Evolutionary conservation across 345 rosid genomes (phyloP), one percentile per base, ranked within the genome.

Genomic region (Populus deltoides): DNA sequence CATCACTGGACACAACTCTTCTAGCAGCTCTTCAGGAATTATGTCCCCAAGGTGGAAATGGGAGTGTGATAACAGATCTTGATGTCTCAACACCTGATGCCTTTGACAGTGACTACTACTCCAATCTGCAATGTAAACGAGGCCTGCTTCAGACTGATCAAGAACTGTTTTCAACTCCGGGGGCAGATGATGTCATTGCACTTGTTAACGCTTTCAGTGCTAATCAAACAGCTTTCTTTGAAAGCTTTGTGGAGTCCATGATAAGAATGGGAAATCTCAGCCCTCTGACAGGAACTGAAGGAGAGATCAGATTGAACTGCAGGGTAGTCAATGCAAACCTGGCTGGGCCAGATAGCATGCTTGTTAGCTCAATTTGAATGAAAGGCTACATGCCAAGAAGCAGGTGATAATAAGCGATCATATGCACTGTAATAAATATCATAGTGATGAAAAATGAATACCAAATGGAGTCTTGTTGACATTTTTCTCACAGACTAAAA

Each of bases 101-200:
- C 0, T 92, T 92, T 31, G 92, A 92, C 77, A 85, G 55, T 3
- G 74, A 77, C 41, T 92, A 92, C 78, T 92, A 84, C 83, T 47
- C 86, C 0, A 90, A 90, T 68, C 92, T 92, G 38, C 81, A 71
- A 61, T 29, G 6, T 4, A 27, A 79, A 15, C 39, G 72, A 25
- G 96, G 96, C 17, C 85, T 92, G 38, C 89, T 92, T 24, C 92
- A 82, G 78, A 86, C 81, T 33, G 93, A 92, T 59, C 96, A 92
- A 72, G 88, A 82, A 25, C 76, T 92, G 36, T 82, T 92, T 71
- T 90, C 92, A 0, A 85, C 89, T 2, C 8, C 75, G 0, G 93
- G 90, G 12, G 89, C 87, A 20, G 85, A 78, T 57, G 86, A 79
- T 59, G 89, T 89, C n/a, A 13, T 70, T 3, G 35, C 31, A 17